Evolutionary conservation across 352 stramenopile genomes (phyloP).

Genomic region (Phytophthora meadii): DNA sequence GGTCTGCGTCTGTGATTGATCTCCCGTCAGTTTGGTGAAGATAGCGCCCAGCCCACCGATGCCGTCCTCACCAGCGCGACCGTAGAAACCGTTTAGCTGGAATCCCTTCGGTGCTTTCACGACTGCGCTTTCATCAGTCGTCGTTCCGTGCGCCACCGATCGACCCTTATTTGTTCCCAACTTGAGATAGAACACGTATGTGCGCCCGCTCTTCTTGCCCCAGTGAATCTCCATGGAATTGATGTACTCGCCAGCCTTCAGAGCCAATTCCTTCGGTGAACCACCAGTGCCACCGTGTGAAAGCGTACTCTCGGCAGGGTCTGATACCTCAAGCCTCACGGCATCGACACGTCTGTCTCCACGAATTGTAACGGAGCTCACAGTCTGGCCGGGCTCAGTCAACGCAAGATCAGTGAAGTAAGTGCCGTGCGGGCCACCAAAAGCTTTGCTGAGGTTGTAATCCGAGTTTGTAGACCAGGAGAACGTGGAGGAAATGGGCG

Average conservation of each 20-base stretch:
- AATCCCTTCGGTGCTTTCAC: constrained; percentile 49
- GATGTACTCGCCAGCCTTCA: constrained; percentile 51
- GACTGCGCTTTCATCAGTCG: constrained; percentile 36
- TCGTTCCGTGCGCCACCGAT: constrained; percentile 34
- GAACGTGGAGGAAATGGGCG: constrained; percentile 52
- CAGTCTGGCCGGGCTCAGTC: constrained; percentile 30
- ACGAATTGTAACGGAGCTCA: constrained; percentile 48
- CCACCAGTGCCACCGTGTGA: constrained; percentile 51
- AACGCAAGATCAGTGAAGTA: constrained; percentile 45
- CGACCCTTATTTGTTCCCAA: constrained; percentile 41
- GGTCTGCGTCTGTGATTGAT: constrained; percentile 16
- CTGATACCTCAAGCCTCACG: constrained; percentile 44
- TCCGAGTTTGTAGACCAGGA: constrained; percentile 42
- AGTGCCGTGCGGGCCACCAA: constrained; percentile 49
- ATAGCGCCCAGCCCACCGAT: constrained; percentile 47
- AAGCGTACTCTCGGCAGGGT: constrained; percentile 39
- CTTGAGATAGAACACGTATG: constrained; percentile 55
- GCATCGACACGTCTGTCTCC: constrained; percentile 39
- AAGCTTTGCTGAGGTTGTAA: constrained; percentile 40
- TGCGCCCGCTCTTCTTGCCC: constrained; percentile 42
- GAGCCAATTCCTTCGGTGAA: constrained; percentile 36
- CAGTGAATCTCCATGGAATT: constrained; percentile 52
- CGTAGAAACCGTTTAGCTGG: constrained; percentile 61
- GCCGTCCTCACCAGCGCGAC: constrained; percentile 39
- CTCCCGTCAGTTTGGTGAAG: constrained; percentile 20